Evolutionary conservation across 2,329 filamentous ascomycete species (phyloP).

Genomic region (Beauveria caledonica): DNA sequence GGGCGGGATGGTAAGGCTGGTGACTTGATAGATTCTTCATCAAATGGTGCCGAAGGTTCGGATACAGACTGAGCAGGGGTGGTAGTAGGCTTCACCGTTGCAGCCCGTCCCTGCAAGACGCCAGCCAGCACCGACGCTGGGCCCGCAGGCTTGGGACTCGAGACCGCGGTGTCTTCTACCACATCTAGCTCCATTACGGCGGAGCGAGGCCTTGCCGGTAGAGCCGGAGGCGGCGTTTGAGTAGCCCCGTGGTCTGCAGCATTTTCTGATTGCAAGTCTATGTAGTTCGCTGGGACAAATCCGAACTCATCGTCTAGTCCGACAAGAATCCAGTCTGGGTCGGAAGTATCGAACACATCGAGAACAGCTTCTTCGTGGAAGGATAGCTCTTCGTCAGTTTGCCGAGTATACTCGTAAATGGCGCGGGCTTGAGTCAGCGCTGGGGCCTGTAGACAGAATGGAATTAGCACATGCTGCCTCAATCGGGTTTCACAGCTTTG

Average conservation of each 20-base stretch:
- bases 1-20: constrained; percentile 33
- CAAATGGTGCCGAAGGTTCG: constrained; percentile 11
- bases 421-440: constrained; percentile 68
- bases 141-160: constrained; percentile 26
- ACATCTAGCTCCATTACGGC: constrained; percentile 26
- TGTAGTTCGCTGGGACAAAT: constrained; percentile 94
- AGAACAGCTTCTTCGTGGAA: constrained; percentile 83
- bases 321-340: constrained; percentile 94
- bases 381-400: constrained; percentile 95
- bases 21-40: constrained; percentile 25
- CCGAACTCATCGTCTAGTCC: constrained; percentile 79
- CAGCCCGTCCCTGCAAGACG: constrained; percentile 42
- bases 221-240: constrained; percentile 29
- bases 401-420: constrained; percentile 95
- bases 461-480: constrained; percentile 2
- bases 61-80: not conserved
- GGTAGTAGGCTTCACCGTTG: constrained; percentile 13
- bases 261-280: constrained; percentile 55
- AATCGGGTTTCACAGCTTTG: not conserved
- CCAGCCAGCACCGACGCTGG: constrained; percentile 48
- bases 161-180: constrained; percentile 18
- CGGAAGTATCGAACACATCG: constrained; percentile 79
- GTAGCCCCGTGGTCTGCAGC: constrained; percentile 34
- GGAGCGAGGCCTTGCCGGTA: constrained; percentile 35
- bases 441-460: constrained; percentile 43